These are phyloP conservation scores for Diutina sp. DNA, from an alignment of 1,139 yeast genomes.

Conservation along the genomic window DNA sequence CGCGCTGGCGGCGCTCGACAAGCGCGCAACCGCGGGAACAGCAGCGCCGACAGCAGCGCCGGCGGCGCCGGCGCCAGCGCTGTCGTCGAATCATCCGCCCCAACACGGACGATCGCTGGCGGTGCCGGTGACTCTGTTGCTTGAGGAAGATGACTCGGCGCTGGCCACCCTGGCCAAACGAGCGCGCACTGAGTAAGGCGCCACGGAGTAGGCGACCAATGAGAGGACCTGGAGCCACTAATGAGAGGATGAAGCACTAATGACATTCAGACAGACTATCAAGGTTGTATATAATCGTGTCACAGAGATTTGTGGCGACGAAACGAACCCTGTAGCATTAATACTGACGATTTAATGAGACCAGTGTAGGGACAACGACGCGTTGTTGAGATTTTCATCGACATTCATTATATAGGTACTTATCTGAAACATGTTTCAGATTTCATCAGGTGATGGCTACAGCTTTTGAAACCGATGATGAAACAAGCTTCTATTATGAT, in stretches of 20 bases:
- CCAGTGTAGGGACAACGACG: too few relatives aligned
- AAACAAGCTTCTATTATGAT: too few relatives aligned
- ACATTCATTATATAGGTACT: too few relatives aligned
- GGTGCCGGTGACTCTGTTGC: neutral
- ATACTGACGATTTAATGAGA: neutral
- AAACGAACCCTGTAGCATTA: neutral
- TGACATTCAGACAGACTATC: neutral
- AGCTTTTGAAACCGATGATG: too few relatives aligned
- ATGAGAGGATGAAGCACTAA: neutral
- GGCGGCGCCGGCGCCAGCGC: neutral
- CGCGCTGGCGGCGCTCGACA: conserved; percentile 5
- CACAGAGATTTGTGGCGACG: neutral
- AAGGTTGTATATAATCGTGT: neutral
- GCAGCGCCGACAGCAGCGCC: neutral
- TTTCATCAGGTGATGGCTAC: too few relatives aligned
- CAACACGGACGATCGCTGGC: neutral
- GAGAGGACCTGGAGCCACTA: neutral
- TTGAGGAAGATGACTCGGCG: neutral
- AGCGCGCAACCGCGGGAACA: conserved; percentile 13
- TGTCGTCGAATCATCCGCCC: neutral
- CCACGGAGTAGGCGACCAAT: neutral
- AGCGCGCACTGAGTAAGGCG: neutral
- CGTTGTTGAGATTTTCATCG: too few relatives aligned
- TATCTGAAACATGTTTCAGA: too few relatives aligned
- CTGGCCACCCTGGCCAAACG: neutral